A percentile compares a stretch with the other conserved stretches of the same genome.
These are phyloP conservation scores for Stereum hirsutum DNA, from an alignment of 1,284 basidiomycete species.

Conservation along the genomic window DNA sequence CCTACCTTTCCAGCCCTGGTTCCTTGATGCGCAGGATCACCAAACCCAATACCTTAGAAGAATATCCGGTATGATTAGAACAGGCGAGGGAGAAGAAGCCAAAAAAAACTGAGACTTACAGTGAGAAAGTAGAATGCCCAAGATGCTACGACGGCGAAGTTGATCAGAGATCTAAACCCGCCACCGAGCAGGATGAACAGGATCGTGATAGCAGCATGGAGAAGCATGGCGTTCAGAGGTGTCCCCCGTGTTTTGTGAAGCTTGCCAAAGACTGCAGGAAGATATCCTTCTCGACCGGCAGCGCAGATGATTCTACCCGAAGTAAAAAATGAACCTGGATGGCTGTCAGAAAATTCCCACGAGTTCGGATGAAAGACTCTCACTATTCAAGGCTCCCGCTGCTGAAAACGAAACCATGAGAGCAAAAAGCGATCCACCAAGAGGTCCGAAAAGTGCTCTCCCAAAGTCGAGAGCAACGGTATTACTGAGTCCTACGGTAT, in stretches of 20 bases:
- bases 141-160: conserved; percentile 80
- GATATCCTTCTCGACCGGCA: conserved; percentile 81
- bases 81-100: neutral
- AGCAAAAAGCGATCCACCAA: conserved; percentile 85
- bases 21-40: conserved; percentile 88
- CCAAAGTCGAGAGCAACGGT: conserved; percentile 97
- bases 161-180: conserved; percentile 81
- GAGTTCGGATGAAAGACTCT: too few relatives aligned
- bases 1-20: conserved; percentile 75
- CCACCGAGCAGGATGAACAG: conserved; percentile 79
- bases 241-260: conserved; percentile 70
- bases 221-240: conserved; percentile 75
- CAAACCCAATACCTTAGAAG: conserved; percentile 71
- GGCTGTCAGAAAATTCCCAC: neutral
- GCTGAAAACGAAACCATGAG: conserved; percentile 90
- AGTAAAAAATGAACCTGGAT: conserved; percentile 70
- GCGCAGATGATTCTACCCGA: conserved; percentile 81
- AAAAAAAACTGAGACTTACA: conserved; percentile 29
- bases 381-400: conserved; percentile 86
- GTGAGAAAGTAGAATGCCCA: conserved; percentile 93
- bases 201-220: conserved; percentile 70
- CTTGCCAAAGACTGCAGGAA: conserved; percentile 76
- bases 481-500: conserved; percentile 69
- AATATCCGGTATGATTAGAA: conserved; percentile 1
- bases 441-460: conserved; percentile 72